Base-by-base conservation (phyloP, 176 grass and related monocot species). In the Bolboschoenus planiculmis region DNA sequence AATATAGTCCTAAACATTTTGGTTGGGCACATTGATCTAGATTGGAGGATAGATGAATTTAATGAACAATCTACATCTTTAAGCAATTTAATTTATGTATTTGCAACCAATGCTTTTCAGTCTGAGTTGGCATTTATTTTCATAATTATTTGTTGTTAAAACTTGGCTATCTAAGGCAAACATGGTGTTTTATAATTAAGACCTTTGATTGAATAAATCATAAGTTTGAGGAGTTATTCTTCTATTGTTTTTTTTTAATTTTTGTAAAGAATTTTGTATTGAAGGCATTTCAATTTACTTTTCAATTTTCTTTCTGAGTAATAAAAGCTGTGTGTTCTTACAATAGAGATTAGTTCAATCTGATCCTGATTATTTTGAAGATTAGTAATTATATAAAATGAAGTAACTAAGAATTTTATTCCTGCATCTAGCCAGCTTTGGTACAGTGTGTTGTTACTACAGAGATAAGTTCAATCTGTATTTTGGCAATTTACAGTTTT, bases 271-370 rank as follows among this genome's bases (percentile, higher is more conserved):
- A 42, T 23, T 65, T 35, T 0, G 13, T 42, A 40, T 10, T 10
- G 3, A 54, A 78, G 75, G 30, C 5, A 34, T 78, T 78, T 18
- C 5, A 54, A 31, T 54, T 33, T 78, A 9, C 13, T 76, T 55
- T 78, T 15, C 24, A 56, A 10, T 37, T 81, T 81, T 62, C 14
- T 62, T 6, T 81, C 67, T 23, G 27, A 44, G 29, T 59, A 39
- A 23, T 58, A 60, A 80, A 80, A 42, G 56, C 31, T 56, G 53
- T n/a, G 29, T 56, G 51, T 24, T 80, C 18, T 58, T 81, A 81
- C 29, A 6, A 42, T 4, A 31, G 35, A 58, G 78, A 30, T 78
- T 23, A 26, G 24, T 51, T 33, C 15, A 37, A 80, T 60, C 78
- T 59, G 53, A 81, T 23, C 16, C 42, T 81, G 55, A 33, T n/a